These are phyloP conservation scores for Coccomyxa subellipsoidea DNA, from an alignment of 163 green algal species.

Conservation along the genomic window DNA sequence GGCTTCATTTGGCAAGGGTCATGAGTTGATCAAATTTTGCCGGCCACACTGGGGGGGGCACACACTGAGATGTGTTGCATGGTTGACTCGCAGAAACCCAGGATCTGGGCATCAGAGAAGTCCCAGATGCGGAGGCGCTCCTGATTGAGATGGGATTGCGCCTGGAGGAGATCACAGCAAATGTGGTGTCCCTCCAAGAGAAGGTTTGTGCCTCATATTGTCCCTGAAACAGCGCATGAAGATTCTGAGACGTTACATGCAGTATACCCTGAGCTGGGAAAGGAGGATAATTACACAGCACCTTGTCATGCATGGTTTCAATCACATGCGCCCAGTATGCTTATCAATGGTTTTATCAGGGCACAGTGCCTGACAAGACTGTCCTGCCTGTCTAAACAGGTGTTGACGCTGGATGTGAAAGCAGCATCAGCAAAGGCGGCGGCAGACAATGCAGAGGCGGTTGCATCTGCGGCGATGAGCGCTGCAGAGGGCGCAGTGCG, in stretches of 20 bases:
- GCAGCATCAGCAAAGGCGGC: slow-evolving; percentile 25
- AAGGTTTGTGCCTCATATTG: too few relatives aligned
- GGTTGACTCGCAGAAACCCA: slow-evolving; percentile 8
- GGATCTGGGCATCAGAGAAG: slow-evolving; percentile 13
- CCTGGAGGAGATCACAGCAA: slow-evolving; percentile 17
- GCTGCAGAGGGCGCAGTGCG: slow-evolving; percentile 74
- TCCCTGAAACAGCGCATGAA: too few relatives aligned
- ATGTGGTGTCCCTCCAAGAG: slow-evolving; percentile 17
- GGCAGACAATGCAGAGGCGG: slow-evolving; percentile 42
- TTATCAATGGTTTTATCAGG: too few relatives aligned
- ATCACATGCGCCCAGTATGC: too few relatives aligned
- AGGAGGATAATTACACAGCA: neutral
- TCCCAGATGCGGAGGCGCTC: slow-evolving; percentile 20
- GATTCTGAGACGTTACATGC: too few relatives aligned
- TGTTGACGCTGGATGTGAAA: slow-evolving; percentile 17
- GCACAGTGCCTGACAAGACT: too few relatives aligned
- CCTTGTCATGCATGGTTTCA: too few relatives aligned
- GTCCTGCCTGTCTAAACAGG: slow-evolving; percentile 13
- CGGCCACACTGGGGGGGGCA: too few relatives aligned
- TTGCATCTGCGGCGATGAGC: slow-evolving; percentile 76
- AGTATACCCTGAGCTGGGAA: neutral
- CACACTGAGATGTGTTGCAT: neutral
- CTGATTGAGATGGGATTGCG: slow-evolving; percentile 26
- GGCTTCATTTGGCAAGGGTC: too few relatives aligned
- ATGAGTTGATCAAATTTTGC: too few relatives aligned